Base-by-base conservation (phyloP, 2,329 filamentous ascomycete genomes). In the Talaromyces sp. region DNA sequence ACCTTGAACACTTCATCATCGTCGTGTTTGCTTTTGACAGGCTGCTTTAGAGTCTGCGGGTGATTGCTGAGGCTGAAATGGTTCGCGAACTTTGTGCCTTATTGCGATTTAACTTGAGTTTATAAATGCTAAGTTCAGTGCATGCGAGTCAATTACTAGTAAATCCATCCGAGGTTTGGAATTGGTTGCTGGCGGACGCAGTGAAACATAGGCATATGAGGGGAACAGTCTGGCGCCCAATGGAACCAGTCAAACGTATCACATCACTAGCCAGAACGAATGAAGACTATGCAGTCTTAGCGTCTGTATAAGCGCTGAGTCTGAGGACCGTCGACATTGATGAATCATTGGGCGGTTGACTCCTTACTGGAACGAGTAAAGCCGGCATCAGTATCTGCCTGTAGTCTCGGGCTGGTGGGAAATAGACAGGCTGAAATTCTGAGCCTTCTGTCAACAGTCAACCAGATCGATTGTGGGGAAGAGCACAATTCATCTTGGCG, bases 11-110 rank as follows among this genome's bases (percentile, higher is more conserved):
- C 22, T 39, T 56, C 54, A 56, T 56, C 54, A 46, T 28, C 10
- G 43, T 56, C 54, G 54, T 56, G 54, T 22, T 40, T 50, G 41
- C 15, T 40, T 43, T 37, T 55, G 40, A 55, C 53, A 55, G 53
- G 53, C 40, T 25, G 43, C 31, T 28, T 25, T 55, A 28, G 8
- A 37, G 9, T 54, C n/a, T 55, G 40, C 46, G 53, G 53, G 40
- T 37, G 40, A 36, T 33, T 36, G 13, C 13, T 41, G 35, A 39
- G 17, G 45, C 45, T 48, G 45, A 48, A 33, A 35, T 21, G 28
- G 45, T 19, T 48, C 21, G 45, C 45, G 17, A 35, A 28, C 28
- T 13, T 3, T 35, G 7, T 35, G 17, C n/a, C n/a, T 33, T n/a
- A 19, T 21, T 43, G 40, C 11, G 40, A n/a, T 43, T 25, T 6